Conservation (phyloP, 2,329 filamentous ascomycete species). For the Colletotrichum sp. region DNA sequence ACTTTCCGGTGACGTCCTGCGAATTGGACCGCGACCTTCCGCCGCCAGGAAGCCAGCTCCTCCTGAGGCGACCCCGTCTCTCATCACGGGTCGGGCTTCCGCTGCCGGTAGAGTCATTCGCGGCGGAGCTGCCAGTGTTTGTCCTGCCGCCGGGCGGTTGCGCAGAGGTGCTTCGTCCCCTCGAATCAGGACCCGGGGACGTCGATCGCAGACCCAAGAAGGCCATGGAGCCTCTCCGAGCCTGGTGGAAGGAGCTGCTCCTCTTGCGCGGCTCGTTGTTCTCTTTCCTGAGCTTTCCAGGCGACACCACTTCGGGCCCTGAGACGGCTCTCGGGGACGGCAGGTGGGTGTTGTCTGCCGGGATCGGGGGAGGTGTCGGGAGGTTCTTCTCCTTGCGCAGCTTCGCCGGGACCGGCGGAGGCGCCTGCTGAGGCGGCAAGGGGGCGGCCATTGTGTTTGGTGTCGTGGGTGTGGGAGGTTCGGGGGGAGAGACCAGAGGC, state of each 20-base stretch:
- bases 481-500: background rate
- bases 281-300: slow-evolving; percentile 36
- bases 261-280: slow-evolving; percentile 31
- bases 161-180: slow-evolving; percentile 53
- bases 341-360: background rate
- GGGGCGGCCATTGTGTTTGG: slow-evolving; percentile 8
- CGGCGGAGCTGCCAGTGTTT: slow-evolving; percentile 27
- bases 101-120: slow-evolving; percentile 38
- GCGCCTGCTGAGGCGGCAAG: slow-evolving; percentile 10
- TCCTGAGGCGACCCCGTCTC: slow-evolving; percentile 48
- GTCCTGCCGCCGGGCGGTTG: slow-evolving; percentile 39
- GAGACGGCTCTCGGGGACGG: slow-evolving; percentile 1
- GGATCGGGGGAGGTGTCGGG: background rate
- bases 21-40: slow-evolving; percentile 57
- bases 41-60: slow-evolving; percentile 59
- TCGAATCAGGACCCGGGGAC: slow-evolving; percentile 39
- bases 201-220: slow-evolving; percentile 28
- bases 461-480: background rate
- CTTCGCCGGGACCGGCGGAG: slow-evolving; percentile 10
- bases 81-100: slow-evolving; percentile 46
- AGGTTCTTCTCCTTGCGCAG: slow-evolving; percentile 15
- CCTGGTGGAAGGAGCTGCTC: slow-evolving; percentile 36
- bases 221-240: slow-evolving; percentile 22
- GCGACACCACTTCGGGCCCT: background rate
- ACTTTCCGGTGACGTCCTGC: slow-evolving; percentile 29